Conservation (phyloP, 2,329 filamentous ascomycete genomes). For the Pyrenophora seminiperda region DNA sequence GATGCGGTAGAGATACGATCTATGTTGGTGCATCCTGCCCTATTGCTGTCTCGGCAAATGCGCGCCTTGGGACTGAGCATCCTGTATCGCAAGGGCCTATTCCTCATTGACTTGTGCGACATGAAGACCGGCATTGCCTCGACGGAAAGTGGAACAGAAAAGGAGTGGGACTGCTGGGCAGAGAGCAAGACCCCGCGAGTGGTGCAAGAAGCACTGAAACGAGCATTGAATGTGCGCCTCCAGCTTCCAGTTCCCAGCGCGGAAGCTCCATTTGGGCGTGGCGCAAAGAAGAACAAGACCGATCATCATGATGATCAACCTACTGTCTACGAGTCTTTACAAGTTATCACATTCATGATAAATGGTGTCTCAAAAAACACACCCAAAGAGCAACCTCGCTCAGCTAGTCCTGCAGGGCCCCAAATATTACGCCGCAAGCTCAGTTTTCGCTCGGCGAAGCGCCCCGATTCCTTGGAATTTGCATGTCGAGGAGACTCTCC, state of each 20-base stretch:
- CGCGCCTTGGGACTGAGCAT: conserved; percentile 19
- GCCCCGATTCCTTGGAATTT: conserved; percentile 8
- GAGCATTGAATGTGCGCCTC: conserved; percentile 25
- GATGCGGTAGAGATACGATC: conserved; percentile 29
- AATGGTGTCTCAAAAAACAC: neutral
- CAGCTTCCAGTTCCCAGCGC: conserved; percentile 33
- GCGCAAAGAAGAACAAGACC: conserved; percentile 30
- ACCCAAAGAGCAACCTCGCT: conserved; percentile 1
- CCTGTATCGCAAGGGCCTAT: conserved; percentile 25
- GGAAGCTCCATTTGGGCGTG: conserved; percentile 19
- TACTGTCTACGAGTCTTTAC: conserved; percentile 25
- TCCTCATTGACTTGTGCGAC: conserved; percentile 32
- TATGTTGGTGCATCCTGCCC: conserved; percentile 14
- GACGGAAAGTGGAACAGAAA: conserved; percentile 20
- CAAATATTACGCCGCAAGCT: conserved; percentile 12
- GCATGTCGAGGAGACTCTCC: conserved; percentile 13
- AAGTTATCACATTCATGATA: conserved; percentile 20
- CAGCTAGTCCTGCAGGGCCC: conserved; percentile 4
- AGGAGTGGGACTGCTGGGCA: conserved; percentile 30
- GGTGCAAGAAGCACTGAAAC: conserved; percentile 23
- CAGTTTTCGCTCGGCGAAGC: conserved; percentile 10
- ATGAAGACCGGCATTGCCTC: conserved; percentile 15
- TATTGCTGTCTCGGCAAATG: conserved; percentile 6
- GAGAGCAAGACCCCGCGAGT: conserved; percentile 19
- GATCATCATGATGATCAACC: conserved; percentile 25